These are phyloP conservation scores for Tetracladium marchalianum DNA, from an alignment of 495 filamentous ascomycete genomes.

Conservation along the genomic window DNA sequence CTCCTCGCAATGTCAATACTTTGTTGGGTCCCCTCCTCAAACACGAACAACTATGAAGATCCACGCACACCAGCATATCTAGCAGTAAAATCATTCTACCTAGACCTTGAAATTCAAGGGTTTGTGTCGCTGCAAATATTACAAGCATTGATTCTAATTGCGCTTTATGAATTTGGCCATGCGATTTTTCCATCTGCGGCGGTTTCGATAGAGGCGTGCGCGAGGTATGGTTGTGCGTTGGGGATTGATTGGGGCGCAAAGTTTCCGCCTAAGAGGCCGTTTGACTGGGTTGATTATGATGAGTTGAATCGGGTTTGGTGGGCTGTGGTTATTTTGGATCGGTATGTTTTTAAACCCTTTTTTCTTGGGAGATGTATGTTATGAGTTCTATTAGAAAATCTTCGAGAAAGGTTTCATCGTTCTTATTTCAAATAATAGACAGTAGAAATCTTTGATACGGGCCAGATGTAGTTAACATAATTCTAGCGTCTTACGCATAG, in stretches of 20 bases:
- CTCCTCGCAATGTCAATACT: slow-evolving; percentile 37
- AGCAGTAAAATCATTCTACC: slow-evolving; percentile 28
- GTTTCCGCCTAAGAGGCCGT: not conserved
- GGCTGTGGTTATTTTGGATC: slow-evolving; percentile 37
- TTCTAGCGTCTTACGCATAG: slow-evolving; percentile 1
- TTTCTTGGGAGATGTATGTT: too few species aligned
- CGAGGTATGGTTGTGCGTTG: slow-evolving; percentile 23
- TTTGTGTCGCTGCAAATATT: slow-evolving; percentile 29
- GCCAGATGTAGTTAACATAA: not conserved
- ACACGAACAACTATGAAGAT: slow-evolving; percentile 9
- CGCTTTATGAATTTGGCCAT: slow-evolving; percentile 35
- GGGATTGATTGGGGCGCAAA: slow-evolving; percentile 2
- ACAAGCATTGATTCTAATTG: slow-evolving; percentile 30
- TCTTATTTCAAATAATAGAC: too few species aligned
- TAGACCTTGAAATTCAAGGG: slow-evolving; percentile 26
- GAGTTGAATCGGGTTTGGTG: slow-evolving; percentile 40
- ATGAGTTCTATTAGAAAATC: too few species aligned
- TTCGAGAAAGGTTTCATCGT: too few species aligned
- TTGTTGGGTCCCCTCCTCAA: slow-evolving; percentile 7
- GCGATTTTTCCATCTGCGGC: slow-evolving; percentile 35
- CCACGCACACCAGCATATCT: slow-evolving; percentile 27
- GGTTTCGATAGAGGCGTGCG: slow-evolving; percentile 29
- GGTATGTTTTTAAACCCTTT: slow-evolving; percentile 20
- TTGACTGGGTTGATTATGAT: slow-evolving; percentile 37
- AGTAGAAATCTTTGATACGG: too few species aligned